Base-by-base conservation (phyloP, 2,329 filamentous ascomycete genomes). In the Pochonia chlamydosporia region DNA sequence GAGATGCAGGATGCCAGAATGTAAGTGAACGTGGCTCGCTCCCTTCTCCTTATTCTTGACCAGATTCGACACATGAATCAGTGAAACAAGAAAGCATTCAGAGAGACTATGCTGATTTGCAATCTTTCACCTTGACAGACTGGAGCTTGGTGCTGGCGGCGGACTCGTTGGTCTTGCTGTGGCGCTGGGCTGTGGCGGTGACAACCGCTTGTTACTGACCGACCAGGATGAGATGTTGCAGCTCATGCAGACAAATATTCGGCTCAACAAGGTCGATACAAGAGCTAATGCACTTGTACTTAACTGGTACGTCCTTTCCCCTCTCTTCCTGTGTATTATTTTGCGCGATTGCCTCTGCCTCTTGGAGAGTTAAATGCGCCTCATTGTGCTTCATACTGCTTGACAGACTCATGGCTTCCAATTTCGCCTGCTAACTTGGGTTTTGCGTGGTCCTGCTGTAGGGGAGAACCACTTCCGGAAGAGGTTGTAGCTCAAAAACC, bases 141-240 rank as follows among this genome's bases (percentile, higher is more conserved):
- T 97, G 59, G 93, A 97, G 69, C 76, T 99, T 36, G 93, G 93
- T 48, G 89, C 92, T 50, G 93, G 93, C 49, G 89, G 91, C 47
- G 93, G 93, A 18, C 78, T 97, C 43, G 89, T 95, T 43, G 91
- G 82, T 43, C 70, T 85, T 50, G 79, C 76, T 11, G 73, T 84
- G 26, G 80, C 80, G 25, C 67, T 73, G 26, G 79, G 75, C 40
- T 82, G 76, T 64, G 63, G 71, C 45, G 65, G 82, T 44, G 71
- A 57, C 47, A 60, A 36, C 73, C 77, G n/a, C 65, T 47, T 96
- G 50, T 78, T 85, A 60, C 81, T 97, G 60, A 96, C 92, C 3
- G 93, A 99, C 69, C 90, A 95, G 69, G 63, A 79, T 51, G 82
- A 87, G 51, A 96, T 99, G 90, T 74, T 90, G 50, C 71, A 79